Evolutionary conservation across 768 basidiomycete species (phyloP), one percentile per base, ranked within the genome.

Genomic region (Kwoniella sp.): DNA sequence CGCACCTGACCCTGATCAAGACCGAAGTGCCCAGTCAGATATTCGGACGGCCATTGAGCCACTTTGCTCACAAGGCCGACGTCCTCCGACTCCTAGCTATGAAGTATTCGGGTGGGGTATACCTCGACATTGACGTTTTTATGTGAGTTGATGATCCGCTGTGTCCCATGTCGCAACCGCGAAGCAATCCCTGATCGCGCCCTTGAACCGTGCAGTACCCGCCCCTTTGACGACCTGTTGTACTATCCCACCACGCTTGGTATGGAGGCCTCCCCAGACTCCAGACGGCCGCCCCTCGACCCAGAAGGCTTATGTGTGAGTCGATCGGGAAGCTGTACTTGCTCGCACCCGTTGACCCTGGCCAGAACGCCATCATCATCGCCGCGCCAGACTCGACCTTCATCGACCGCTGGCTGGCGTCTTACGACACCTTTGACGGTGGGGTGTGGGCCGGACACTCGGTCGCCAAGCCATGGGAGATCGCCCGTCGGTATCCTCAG

Each of bases 1-100:
- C 71, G 2, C 46, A 69, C 29, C 57, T 76, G 6, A 71, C 69
- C 3, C 52, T 76, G n/a, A 57, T 73, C 29, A 50, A 64, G 31
- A 70, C 72, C 15, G 31, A 59, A 29, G 69, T 67, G 4, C 69
- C 71, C 0, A 50, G 65, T 19, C 20, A 51, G 22, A 62, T 73
- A 32, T 58, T 68, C 33, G 73, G 73, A 12, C 57, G 57, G 26
- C 46, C 56, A 26, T 34, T 76, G 29, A 46, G 54, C 3, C 71
- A 74, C 56, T 74, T 74, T 39, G 73, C 73, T 7, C 73, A 74
- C 52, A 69, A 71, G 34, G 65, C 68, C 40, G 73, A 74, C 50
- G 63, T 74, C 0, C 46, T 74, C 19, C 46, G 73, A 23, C 45
- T 74, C 19, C 44, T 70, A 36, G 65, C 69, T 26, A 64, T 73